Base-by-base conservation (phyloP, 805 yeast genomes). In the Komagataella kurtzmanii region DNA sequence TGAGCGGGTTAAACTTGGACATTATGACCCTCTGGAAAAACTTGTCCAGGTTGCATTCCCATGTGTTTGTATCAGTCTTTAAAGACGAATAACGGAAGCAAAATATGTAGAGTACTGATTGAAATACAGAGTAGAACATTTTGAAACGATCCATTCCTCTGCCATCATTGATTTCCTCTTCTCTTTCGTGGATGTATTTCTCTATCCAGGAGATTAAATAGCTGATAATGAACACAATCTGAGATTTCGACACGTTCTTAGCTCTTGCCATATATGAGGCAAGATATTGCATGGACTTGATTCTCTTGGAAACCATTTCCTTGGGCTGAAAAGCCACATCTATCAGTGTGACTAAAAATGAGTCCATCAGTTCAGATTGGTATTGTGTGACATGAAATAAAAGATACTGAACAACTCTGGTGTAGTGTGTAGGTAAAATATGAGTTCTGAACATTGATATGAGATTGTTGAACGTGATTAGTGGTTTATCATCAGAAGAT, bases 191-290 rank as follows among this genome's bases (percentile, higher is more conserved):
- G 40, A 90, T 82, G 63, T 83, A 91, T 56, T 84, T 77, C 58
- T 83, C 80, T 55, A 91, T 69, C 97, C 97, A 91, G 21, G 83
- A 83, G 21, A 85, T 78, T 46, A 91, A 70, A 62, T 87, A 88
- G 54, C 87, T 79, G n/a, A 88, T 78, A 14, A 93, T 90, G 64
- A 86, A 86, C 6, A 83, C 74, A 18, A 93, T 74, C 65, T 91
- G 97, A 44, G 79, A 73, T 50, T 78, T 77, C 1, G 86, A 71
- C 24, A 91, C 70, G 46, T 78, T 77, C 56, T 81, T 80, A 8
- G 96, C 96, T 52, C 99, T 76, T 1, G 98, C 93, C 53, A 91
- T 79, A 61, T 82, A 91, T 2, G 97, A 88, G 1, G 96, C 83
- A 52, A 91, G 74, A 63, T 93, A 91, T 66, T 93, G 98, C 76